These are phyloP conservation scores for rapeseed (Brassica napus) DNA, from an alignment of 345 rosid genomes.

Conservation along the genomic window Da-Ae NC_063452.1:11650501-11651000, in stretches of 20 bases:
- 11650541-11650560: constrained; percentile 9
- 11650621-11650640: constrained; percentile 31
- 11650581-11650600: neutral
- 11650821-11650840: neutral
- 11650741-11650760: constrained; percentile 37
- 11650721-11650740: constrained; percentile 31
- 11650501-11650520: constrained; percentile 14
- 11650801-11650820: constrained; percentile 13
- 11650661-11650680: constrained; percentile 28
- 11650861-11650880: too few species aligned
- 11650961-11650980: too few species aligned
- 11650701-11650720: constrained; percentile 16
- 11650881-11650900: too few species aligned
- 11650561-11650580: neutral
- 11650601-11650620: neutral
- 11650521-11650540: constrained; percentile 7
- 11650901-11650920: too few species aligned
- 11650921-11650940: too few species aligned
- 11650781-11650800: neutral
- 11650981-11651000: too few species aligned
- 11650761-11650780: constrained; percentile 7
- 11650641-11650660: constrained; percentile 31
- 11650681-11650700: constrained; percentile 10
- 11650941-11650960: too few species aligned
- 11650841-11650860: too few species aligned